Conservation (phyloP, 352 stramenopile genomes). For the Phytopythium cucurbitacearum region DNA sequence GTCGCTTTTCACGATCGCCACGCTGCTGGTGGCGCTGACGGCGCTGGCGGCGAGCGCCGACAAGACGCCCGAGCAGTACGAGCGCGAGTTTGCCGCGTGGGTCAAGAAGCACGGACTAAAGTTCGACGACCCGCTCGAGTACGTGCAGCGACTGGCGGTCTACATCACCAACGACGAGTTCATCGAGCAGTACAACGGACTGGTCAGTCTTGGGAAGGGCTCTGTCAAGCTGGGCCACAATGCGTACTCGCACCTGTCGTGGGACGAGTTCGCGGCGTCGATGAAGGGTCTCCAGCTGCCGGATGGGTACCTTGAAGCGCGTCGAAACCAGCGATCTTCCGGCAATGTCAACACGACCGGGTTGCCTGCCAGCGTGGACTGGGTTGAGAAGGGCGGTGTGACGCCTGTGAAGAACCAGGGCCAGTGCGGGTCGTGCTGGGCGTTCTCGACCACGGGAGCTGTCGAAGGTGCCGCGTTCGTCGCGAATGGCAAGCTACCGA, state of each 20-base stretch:
- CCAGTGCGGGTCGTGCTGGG: conserved; percentile 95
- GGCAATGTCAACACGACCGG: conserved; percentile 17
- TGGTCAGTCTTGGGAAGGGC: not conserved
- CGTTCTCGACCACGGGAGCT: conserved; percentile 95
- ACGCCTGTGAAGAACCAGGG: conserved; percentile 93
- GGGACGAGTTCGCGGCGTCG: conserved; percentile 91
- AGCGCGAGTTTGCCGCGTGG: conserved; percentile 62
- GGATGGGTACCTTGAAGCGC: conserved; percentile 57
- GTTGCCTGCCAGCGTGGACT: conserved; percentile 90
- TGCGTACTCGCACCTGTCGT: conserved; percentile 88
- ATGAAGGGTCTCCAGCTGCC: conserved; percentile 54
- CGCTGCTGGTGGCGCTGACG: conserved; percentile 7
- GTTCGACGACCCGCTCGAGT: conserved; percentile 64
- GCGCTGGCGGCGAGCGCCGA: conserved; percentile 16
- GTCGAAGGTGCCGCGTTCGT: conserved; percentile 97
- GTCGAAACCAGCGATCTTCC: conserved; percentile 20
- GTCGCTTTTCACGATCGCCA: conserved; percentile 9
- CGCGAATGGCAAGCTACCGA: conserved; percentile 86
- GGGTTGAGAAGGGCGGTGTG: conserved; percentile 91
- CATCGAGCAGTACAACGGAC: conserved; percentile 75
- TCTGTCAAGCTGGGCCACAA: conserved; percentile 26
- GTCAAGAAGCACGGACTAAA: conserved; percentile 37
- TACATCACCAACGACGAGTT: conserved; percentile 88
- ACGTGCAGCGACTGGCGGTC: conserved; percentile 58
- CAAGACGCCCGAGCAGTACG: conserved; percentile 63